Percentiles rank a stretch among this genome's conserved stretches.
Conservation (phyloP, 2,329 filamentous ascomycete species). For the Tolypocladium amazonense region DNA sequence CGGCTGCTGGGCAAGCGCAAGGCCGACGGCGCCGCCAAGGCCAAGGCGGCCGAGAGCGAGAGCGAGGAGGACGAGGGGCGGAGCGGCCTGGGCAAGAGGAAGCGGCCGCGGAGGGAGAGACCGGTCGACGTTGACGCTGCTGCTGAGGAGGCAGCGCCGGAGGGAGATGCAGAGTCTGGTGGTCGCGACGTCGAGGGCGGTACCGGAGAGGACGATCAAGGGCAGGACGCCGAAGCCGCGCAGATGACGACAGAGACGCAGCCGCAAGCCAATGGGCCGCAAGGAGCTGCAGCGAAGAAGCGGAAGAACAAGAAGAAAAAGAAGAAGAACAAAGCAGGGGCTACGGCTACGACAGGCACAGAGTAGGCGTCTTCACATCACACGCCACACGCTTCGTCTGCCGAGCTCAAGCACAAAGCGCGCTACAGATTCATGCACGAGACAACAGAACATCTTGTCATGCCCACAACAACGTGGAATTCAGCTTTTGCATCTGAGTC, state of each 20-base stretch:
- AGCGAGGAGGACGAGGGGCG: slow-evolving; percentile 25
- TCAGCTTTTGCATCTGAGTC: not conserved
- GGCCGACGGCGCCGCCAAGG: slow-evolving; percentile 2
- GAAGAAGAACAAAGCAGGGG: not conserved
- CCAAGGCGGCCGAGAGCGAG: slow-evolving; percentile 16
- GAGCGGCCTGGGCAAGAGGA: slow-evolving; percentile 26
- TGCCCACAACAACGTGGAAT: not conserved
- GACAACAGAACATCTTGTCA: not conserved
- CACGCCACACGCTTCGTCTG: not conserved
- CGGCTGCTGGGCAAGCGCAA: slow-evolving; percentile 16
- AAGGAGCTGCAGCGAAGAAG: slow-evolving; percentile 1
- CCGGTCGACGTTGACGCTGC: not conserved
- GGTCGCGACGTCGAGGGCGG: not conserved
- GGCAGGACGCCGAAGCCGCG: not conserved
- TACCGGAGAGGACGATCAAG: not conserved
- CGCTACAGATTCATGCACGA: not conserved
- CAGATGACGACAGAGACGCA: not conserved
- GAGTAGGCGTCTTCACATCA: not conserved
- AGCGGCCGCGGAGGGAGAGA: slow-evolving; percentile 15
- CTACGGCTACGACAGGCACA: not conserved
- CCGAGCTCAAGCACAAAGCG: not conserved
- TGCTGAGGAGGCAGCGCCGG: not conserved
- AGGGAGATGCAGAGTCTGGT: not conserved
- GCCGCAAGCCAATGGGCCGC: not conserved
- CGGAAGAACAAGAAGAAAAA: slow-evolving; percentile 17